phyloP scores from a whole-genome alignment of 106 monocot species.

The Dioscorea alata region DNA sequence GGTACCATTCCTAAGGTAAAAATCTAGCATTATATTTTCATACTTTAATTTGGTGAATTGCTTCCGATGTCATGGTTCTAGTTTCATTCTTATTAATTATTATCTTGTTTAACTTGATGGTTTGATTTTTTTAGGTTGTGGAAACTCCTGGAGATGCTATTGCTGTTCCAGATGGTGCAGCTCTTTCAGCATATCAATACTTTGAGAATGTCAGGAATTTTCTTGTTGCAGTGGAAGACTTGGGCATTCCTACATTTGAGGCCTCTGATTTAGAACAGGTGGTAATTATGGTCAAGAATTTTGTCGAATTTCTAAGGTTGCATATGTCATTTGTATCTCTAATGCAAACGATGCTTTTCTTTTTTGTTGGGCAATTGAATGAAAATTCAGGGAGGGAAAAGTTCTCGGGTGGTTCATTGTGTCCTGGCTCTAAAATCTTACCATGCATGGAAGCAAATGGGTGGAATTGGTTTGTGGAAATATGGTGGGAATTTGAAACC shows the following conservation, averaged over 20 bases:
- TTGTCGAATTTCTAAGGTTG: no score
- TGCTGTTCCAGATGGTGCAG: conserved; percentile 70
- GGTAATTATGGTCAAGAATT: conserved; percentile 9
- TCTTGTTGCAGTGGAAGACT: conserved; percentile 74
- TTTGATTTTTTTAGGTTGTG: conserved; percentile 50
- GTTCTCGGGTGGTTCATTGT: conserved; percentile 67
- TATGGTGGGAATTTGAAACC: conserved; percentile 55
- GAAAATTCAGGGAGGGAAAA: conserved; percentile 68
- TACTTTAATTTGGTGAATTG: no score
- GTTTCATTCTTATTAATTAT: not conserved
- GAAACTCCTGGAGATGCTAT: conserved; percentile 58
- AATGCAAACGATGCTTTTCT: no score
- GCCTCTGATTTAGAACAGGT: conserved; percentile 98
- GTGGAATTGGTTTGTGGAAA: conserved; percentile 52
- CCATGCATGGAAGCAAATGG: conserved; percentile 62
- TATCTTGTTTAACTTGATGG: no score
- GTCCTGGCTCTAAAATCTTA: conserved; percentile 78
- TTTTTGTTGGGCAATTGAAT: not conserved
- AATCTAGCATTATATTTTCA: not conserved
- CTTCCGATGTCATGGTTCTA: no score
- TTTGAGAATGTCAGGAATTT: conserved; percentile 98
- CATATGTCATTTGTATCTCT: no score
- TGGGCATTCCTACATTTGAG: conserved; percentile 85
- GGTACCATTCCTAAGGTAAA: conserved; percentile 68
- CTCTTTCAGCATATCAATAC: conserved; percentile 87